Conservation (phyloP, 306 rosid species). For the Acacia acuminata region DNA sequence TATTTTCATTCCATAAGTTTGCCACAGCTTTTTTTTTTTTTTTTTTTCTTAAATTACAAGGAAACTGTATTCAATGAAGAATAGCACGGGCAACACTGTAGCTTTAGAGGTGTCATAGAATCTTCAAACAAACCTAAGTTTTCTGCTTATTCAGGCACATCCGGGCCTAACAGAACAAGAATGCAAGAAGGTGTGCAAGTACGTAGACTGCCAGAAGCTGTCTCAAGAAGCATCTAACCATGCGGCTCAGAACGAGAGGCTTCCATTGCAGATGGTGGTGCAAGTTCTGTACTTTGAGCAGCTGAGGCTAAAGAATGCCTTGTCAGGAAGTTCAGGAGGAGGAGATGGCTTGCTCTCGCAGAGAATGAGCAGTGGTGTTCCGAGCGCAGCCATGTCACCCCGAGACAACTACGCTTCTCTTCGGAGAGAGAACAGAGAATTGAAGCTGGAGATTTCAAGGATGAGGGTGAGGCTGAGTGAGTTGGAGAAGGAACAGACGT, state of each 20-base stretch:
- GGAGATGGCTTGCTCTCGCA: slow-evolving; percentile 67
- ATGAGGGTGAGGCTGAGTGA: slow-evolving; percentile 89
- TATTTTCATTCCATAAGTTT: neutral
- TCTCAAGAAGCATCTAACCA: slow-evolving; percentile 94
- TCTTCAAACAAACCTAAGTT: neutral
- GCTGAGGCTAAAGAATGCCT: slow-evolving; percentile 67
- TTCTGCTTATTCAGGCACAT: slow-evolving; percentile 57
- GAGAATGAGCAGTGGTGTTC: slow-evolving; percentile 77
- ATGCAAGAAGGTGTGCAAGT: slow-evolving; percentile 73
- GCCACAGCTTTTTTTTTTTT: neutral
- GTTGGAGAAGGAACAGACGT: slow-evolving; percentile 85
- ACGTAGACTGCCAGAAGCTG: slow-evolving; percentile 80
- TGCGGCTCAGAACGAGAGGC: slow-evolving; percentile 82
- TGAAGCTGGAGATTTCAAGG: slow-evolving; percentile 83
- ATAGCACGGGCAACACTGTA: neutral
- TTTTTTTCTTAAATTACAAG: neutral
- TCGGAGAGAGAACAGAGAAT: slow-evolving; percentile 80
- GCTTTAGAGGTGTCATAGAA: neutral
- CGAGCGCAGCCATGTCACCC: slow-evolving; percentile 91
- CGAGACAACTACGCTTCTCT: slow-evolving; percentile 87
- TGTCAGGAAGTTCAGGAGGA: slow-evolving; percentile 67
- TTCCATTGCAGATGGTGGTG: slow-evolving; percentile 78
- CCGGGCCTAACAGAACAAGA: slow-evolving; percentile 67
- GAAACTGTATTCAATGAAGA: neutral
- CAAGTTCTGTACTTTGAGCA: slow-evolving; percentile 84